Conservation (phyloP, 352 stramenopile genomes). For the Pythium folliculosum region DNA sequence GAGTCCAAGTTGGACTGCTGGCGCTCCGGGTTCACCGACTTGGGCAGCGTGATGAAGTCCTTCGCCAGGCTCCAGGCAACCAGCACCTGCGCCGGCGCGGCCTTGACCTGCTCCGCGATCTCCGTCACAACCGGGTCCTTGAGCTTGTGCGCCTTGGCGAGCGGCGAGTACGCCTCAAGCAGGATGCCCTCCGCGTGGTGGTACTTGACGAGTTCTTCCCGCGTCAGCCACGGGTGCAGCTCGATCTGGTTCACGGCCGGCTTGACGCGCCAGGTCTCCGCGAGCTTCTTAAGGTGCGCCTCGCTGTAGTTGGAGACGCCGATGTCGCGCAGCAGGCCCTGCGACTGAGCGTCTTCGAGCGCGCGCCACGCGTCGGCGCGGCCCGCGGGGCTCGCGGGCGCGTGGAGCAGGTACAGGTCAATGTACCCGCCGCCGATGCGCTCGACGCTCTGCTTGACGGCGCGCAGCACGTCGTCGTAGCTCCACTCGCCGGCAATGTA, state of each 20-base stretch:
- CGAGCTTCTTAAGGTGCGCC: constrained; percentile 68
- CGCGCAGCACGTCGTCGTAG: constrained; percentile 49
- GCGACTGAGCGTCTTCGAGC: constrained; percentile 30
- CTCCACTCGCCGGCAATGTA: constrained; percentile 46
- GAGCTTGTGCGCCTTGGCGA: constrained; percentile 34
- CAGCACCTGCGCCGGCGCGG: constrained; percentile 38
- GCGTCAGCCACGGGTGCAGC: constrained; percentile 71
- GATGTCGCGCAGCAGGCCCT: constrained; percentile 59
- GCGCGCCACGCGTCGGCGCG: constrained; percentile 36
- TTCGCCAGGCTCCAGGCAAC: constrained; percentile 39
- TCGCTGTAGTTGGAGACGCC: constrained; percentile 81
- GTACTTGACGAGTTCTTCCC: constrained; percentile 60
- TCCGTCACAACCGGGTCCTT: constrained; percentile 25
- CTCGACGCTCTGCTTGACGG: constrained; percentile 33
- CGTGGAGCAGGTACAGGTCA: constrained; percentile 76
- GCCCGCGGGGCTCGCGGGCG: constrained; percentile 38
- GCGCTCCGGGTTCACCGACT: constrained; percentile 35
- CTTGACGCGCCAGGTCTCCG: constrained; percentile 50
- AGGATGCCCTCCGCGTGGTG: constrained; percentile 46
- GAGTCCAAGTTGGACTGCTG: constrained; percentile 40
- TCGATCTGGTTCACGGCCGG: constrained; percentile 86
- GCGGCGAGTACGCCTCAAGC: constrained; percentile 60
- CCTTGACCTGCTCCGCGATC: constrained; percentile 26
- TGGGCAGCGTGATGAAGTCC: constrained; percentile 43
- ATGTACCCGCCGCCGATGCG: constrained; percentile 61